Base-by-base conservation (phyloP, 2,329 filamentous ascomycete genomes). In the Coccinonectria pachysandricola region DNA sequence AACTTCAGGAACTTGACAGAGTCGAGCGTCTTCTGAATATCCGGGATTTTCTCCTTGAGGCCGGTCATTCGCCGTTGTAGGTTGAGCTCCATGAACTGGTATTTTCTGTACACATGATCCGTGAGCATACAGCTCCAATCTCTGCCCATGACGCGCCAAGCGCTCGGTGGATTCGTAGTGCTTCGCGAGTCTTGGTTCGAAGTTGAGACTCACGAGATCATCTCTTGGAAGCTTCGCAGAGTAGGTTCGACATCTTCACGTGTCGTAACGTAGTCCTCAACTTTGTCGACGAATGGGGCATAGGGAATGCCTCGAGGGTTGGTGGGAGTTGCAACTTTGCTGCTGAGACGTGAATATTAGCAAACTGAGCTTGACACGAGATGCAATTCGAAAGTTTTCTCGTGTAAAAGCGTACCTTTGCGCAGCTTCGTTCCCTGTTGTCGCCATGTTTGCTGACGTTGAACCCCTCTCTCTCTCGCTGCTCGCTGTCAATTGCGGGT, bases 51-150 rank as follows among this genome's bases (percentile, higher is more conserved):
- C 50, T 95, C 87, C 49, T 79, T 82, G 30, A 98, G 63, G 3
- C 87, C 86, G 4, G 70, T 66, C 27, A 82, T 79, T 24, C 91
- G 74, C 37, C 85, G 72, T 55, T 93, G 80, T 32, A 91, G 82
- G 57, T 94, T 96, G 52, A 80, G 67, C 61, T 96, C 86, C 91
- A 98, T 98, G 62, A 96, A 98, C 57, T 96, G 91, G 64, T 98
- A 98, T 69, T 98, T 98, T 45, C 86, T 93, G 52, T 54, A 51
- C 57, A 8, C 32, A 29, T 21, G 21, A 18, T 23, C 23, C 24
- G 38, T 45, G 33, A 46, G 35, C 26, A 27, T 31, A 10, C 30
- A 30, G 28, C 32, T 30, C 27, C 19, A 18, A 24, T 19, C 21
- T 19, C 20, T 21, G 13, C 18, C 17, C 24, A 19, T 22, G 25